Percentiles rank a stretch among this genome's conserved stretches.
These are phyloP conservation scores for Dovyalis caffra DNA, from an alignment of 345 rosid genomes.

Conservation along the genomic window DNA sequence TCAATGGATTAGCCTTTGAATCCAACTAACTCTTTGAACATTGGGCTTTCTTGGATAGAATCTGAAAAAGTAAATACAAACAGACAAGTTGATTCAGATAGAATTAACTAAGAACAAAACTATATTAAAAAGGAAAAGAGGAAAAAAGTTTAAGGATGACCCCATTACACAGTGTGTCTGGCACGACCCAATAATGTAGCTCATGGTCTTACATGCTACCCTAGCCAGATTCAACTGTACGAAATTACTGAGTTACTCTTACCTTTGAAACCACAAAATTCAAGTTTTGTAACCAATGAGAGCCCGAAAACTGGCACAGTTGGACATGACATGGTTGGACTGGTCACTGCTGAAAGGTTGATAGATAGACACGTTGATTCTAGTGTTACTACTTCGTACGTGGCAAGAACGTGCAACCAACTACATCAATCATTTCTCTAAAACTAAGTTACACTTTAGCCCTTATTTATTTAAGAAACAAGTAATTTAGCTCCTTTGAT, in stretches of 20 bases:
- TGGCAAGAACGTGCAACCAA: constrained; percentile 25
- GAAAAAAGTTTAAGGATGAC: background rate
- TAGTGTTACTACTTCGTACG: constrained; percentile 31
- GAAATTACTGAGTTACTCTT: background rate
- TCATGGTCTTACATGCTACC: background rate
- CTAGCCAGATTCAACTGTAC: background rate
- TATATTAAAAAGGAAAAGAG: background rate
- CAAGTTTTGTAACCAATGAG: constrained; percentile 15
- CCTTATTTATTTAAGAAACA: background rate
- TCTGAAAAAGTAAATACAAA: too few relatives aligned
- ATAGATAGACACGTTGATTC: background rate
- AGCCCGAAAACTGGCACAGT: constrained; percentile 18
- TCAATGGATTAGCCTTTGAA: too few relatives aligned
- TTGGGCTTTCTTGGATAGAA: too few relatives aligned
- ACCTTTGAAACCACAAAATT: background rate
- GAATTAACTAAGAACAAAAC: too few relatives aligned
- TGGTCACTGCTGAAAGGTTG: background rate
- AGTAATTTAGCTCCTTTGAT: background rate
- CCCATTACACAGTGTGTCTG: background rate
- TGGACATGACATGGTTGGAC: constrained; percentile 19
- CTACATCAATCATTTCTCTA: background rate
- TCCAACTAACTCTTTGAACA: too few relatives aligned
- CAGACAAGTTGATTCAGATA: too few relatives aligned
- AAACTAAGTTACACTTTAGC: background rate
- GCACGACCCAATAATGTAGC: background rate